Evolutionary conservation across 768 basidiomycete species (phyloP).

Genomic region (Pleurotus ostreatus): DNA sequence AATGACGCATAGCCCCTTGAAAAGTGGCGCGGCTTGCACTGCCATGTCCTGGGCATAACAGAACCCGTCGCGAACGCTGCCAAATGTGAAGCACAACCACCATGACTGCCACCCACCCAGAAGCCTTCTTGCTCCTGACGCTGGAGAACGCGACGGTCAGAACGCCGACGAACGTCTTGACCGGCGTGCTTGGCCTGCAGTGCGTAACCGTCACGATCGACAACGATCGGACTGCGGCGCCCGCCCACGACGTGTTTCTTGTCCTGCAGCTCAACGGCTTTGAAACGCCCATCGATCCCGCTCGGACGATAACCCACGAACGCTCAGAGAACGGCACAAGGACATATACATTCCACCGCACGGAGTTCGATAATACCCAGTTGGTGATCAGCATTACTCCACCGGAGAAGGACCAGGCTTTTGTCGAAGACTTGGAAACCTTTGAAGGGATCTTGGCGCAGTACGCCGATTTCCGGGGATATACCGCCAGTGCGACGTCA

Average conservation of each 20-base stretch:
- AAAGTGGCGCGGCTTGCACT: neutral
- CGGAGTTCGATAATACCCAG: conserved; percentile 31
- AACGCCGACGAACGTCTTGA: conserved; percentile 25
- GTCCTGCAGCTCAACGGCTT: conserved; percentile 52
- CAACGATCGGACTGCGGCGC: conserved; percentile 21
- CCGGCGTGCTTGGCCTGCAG: conserved; percentile 51
- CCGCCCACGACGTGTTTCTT: conserved; percentile 57
- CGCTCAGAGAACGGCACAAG: conserved; percentile 29
- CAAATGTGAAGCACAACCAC: neutral
- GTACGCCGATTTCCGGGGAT: conserved; percentile 47
- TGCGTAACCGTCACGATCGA: conserved; percentile 50
- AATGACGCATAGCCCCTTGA: no score
- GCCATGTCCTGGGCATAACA: neutral
- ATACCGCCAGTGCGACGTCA: neutral
- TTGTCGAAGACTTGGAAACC: conserved; percentile 53
- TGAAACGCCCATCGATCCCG: conserved; percentile 61
- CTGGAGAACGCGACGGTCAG: conserved; percentile 45
- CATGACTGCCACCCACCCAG: conserved; percentile 25
- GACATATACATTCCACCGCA: conserved; percentile 41
- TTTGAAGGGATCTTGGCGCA: conserved; percentile 67
- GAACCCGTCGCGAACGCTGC: neutral
- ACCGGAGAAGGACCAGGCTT: conserved; percentile 25
- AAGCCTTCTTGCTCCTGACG: conserved; percentile 54
- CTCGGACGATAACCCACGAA: conserved; percentile 37
- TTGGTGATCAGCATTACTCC: conserved; percentile 31